A percentile compares a stretch with the other conserved stretches of the same genome.
phyloP scores from a whole-genome alignment of 768 basidiomycete species.

The Phaeotremella fagi region DNA sequence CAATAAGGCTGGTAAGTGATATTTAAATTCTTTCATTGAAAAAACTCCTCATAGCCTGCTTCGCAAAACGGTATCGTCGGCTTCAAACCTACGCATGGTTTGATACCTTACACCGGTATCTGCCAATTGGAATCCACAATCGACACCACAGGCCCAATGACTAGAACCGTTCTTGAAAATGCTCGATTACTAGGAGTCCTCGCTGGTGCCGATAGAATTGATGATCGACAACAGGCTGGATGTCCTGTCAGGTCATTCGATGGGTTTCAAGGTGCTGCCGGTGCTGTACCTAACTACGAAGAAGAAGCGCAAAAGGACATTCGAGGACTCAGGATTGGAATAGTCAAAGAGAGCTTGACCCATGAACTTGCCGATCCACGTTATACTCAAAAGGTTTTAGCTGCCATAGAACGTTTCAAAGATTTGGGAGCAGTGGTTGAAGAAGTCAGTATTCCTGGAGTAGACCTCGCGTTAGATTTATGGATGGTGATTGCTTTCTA shows the following conservation, averaged over 20 bases:
- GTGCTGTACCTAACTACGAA: slow-evolving; percentile 47
- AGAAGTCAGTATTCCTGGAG: slow-evolving; percentile 53
- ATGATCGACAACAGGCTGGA: slow-evolving; percentile 49
- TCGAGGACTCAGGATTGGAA: slow-evolving; percentile 48
- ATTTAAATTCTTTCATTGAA: too few species aligned
- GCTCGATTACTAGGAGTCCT: slow-evolving; percentile 51
- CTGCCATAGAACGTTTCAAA: slow-evolving; percentile 9
- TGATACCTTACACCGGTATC: slow-evolving; percentile 54
- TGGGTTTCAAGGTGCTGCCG: too few species aligned
- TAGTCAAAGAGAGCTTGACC: slow-evolving; percentile 52
- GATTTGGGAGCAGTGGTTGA: slow-evolving; percentile 71
- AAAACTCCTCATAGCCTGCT: slow-evolving; percentile 27
- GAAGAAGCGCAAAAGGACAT: slow-evolving; percentile 14
- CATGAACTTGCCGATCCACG: slow-evolving; percentile 48
- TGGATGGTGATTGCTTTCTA: slow-evolving; percentile 3
- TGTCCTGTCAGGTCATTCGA: slow-evolving; percentile 44
- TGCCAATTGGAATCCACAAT: neutral
- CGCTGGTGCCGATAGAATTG: slow-evolving; percentile 52
- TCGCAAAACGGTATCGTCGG: slow-evolving; percentile 52
- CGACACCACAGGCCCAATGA: slow-evolving; percentile 35
- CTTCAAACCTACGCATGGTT: slow-evolving; percentile 51
- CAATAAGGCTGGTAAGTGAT: too few species aligned
- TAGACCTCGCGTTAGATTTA: slow-evolving; percentile 13
- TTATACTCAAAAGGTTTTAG: slow-evolving; percentile 49
- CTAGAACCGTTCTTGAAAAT: slow-evolving; percentile 49